Base-by-base conservation (phyloP, 768 basidiomycete species). In the Fistulinella prunicolor region DNA sequence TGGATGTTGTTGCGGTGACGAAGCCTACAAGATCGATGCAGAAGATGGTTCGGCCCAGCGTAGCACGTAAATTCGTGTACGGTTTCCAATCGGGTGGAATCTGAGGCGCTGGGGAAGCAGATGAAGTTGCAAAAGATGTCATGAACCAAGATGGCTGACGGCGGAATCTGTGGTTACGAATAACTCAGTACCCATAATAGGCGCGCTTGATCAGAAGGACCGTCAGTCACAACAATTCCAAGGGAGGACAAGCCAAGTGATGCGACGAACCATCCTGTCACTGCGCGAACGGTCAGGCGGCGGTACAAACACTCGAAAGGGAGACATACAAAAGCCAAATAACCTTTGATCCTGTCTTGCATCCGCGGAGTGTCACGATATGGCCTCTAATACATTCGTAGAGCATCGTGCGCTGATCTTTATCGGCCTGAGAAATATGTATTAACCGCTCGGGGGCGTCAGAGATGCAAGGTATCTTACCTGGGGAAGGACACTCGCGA, bases 261-360 rank as follows among this genome's bases (percentile, higher is more conserved):
- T 26, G 12, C 4, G 13, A 64, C 64, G 34, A 56, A 79, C 77
- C 81, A 82, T 83, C 64, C 79, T 73, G 58, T 82, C 81, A 55
- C 81, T 81, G 51, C 22, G 19, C n/a, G 9, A n/a, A 44, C 36
- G 6, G 34, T 52, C 44, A 54, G 55, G 42, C 38, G 6, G 28
- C 19, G 23, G 21, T 16, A 17, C 16, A 22, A 19, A 46, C 24
- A 16, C 32, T n/a, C 28, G 13, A 37, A 52, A 37, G 37, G 21
- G 28, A 32, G 4, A 42, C 77, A 40, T 62, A 79, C 78, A 93
- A 93, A 42, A 93, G 75, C 90, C 90, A 93, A 61, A 92, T 92
- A 60, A 92, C 88, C 63, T 90, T 91, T 1, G 89, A 91, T 22
- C 90, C 90, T 2, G 90, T 90, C 74, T 92, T 92, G 63, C 89